Conservation (phyloP, 768 basidiomycete species). For the Suillus decipiens region DNA sequence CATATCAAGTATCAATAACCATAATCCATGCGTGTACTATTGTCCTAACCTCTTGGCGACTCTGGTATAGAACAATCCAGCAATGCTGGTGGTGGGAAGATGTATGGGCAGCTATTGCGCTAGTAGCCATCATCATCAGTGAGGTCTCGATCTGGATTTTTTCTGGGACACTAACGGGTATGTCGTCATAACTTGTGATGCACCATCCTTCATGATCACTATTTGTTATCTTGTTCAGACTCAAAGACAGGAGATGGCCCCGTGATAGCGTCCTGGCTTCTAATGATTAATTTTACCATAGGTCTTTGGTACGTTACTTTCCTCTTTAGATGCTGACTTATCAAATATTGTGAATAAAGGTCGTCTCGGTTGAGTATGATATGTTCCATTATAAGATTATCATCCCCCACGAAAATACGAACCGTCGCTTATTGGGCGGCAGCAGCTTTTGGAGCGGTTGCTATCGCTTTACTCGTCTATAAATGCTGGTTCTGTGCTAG, state of each 20-base stretch:
- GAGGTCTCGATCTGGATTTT: conserved; percentile 13
- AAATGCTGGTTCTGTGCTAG: conserved; percentile 15
- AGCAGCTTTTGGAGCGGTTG: conserved; percentile 6
- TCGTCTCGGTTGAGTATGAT: conserved; percentile 14
- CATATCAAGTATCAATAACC: conserved; percentile 7
- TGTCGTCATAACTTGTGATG: neutral
- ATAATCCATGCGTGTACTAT: conserved; percentile 8
- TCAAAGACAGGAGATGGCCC: conserved; percentile 5
- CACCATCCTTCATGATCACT: neutral
- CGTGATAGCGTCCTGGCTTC: conserved; percentile 13
- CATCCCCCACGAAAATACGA: conserved; percentile 10
- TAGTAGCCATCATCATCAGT: conserved; percentile 6
- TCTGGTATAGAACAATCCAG: conserved; percentile 12
- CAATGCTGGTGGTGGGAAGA: conserved; percentile 16
- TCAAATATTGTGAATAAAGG: neutral
- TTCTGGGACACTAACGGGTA: conserved; percentile 5
- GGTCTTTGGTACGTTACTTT: conserved; percentile 14
- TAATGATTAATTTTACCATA: conserved; percentile 9
- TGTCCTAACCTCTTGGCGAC: conserved; percentile 10
- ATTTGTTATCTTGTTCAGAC: neutral
- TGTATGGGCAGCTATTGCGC: conserved; percentile 9
- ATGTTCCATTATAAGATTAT: conserved; percentile 13
- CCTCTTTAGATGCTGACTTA: neutral
- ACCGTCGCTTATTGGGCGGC: conserved; percentile 8
- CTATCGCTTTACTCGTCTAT: conserved; percentile 8